Conservation (phyloP, 352 stramenopile genomes). For the Phytophthora nicotianae region DNA sequence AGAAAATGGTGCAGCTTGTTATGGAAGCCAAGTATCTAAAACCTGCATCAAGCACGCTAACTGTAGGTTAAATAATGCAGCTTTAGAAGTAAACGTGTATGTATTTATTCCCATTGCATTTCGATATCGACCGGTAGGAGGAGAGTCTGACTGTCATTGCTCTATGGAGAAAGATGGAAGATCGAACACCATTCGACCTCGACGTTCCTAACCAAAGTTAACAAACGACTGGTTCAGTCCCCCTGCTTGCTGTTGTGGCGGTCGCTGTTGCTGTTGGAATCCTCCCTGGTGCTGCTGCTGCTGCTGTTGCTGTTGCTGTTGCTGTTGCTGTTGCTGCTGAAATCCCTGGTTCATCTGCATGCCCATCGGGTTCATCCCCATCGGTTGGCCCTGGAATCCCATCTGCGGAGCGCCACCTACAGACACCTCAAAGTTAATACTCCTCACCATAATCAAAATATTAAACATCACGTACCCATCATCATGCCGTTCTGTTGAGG, state of each 20-base stretch:
- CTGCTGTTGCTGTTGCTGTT: constrained; percentile 41
- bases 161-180: constrained; percentile 33
- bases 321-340: constrained; percentile 42
- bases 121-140: constrained; percentile 16
- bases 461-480: constrained; percentile 50
- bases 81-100: constrained; percentile 23
- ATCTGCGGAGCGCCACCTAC: constrained; percentile 45
- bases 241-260: constrained; percentile 46
- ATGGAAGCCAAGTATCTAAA: constrained; percentile 39
- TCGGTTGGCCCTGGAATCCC: constrained; percentile 55
- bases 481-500: constrained; percentile 54
- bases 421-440: constrained; percentile 1
- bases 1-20: constrained; percentile 39
- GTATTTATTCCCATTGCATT: constrained; percentile 30
- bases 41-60: background rate
- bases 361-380: constrained; percentile 70
- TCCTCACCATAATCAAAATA: background rate
- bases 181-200: constrained; percentile 39
- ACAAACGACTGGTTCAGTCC: constrained; percentile 82
- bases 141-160: constrained; percentile 14
- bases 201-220: constrained; percentile 56
- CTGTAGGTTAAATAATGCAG: background rate
- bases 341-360: constrained; percentile 58
- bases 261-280: constrained; percentile 39
- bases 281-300: constrained; percentile 34